These are phyloP conservation scores for Glomus cerebriforme DNA, from an alignment of 192 early-diverging fungal species.

Conservation along the genomic window DNA sequence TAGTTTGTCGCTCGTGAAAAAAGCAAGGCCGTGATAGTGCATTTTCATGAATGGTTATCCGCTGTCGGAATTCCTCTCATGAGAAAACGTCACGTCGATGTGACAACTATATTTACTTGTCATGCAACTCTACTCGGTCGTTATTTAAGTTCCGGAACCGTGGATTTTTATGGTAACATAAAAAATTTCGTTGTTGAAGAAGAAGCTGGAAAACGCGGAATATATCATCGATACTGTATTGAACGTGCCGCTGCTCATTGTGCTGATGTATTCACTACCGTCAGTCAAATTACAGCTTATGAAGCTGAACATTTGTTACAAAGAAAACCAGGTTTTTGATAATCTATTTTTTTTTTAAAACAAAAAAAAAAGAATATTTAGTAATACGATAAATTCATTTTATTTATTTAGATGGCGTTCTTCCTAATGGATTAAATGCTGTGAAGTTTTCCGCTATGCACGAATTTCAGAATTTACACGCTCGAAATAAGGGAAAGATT, in stretches of 20 bases:
- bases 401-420: conserved; percentile 74
- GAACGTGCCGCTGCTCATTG: conserved; percentile 96
- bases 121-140: conserved; percentile 94
- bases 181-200: conserved; percentile 90
- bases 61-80: conserved; percentile 87
- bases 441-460: conserved; percentile 97
- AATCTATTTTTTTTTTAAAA: not conserved
- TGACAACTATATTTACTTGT: conserved; percentile 95
- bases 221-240: conserved; percentile 96
- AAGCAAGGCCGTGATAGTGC: conserved; percentile 78
- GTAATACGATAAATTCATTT: not conserved
- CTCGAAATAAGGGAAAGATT: conserved; percentile 90
- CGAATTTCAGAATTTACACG: conserved; percentile 98
- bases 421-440: conserved; percentile 95
- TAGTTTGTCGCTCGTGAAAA: conserved; percentile 43
- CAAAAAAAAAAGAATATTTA: no score
- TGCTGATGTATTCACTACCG: conserved; percentile 96
- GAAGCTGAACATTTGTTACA: conserved; percentile 93
- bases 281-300: conserved; percentile 95
- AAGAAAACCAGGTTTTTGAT: conserved; percentile 78
- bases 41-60: conserved; percentile 98
- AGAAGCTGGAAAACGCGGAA: conserved; percentile 94
- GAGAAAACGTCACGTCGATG: conserved; percentile 81
- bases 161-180: conserved; percentile 98
- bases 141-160: conserved; percentile 93